Evolutionary conservation across 2,329 filamentous ascomycete species (phyloP).

Genomic region (Colletotrichum musicola): DNA sequence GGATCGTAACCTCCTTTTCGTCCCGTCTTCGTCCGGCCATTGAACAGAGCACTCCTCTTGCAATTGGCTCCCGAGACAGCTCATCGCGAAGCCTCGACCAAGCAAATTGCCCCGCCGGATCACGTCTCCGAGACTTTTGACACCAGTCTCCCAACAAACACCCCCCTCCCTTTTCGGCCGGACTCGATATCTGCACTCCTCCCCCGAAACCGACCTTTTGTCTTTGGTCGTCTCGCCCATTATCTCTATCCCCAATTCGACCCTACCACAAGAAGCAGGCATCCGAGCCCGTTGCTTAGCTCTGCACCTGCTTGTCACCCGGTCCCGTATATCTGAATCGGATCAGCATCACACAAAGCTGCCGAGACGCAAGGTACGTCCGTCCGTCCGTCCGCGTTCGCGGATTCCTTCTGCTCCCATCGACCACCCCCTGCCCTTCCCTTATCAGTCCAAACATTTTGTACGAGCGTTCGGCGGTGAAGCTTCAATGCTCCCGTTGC

Average conservation of each 20-base stretch:
- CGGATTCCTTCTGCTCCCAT: conserved; percentile 23
- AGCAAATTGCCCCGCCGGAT: conserved; percentile 32
- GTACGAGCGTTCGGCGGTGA: conserved; percentile 40
- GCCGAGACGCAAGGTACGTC: conserved; percentile 39
- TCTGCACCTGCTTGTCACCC: conserved; percentile 28
- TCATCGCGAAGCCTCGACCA: conserved; percentile 17
- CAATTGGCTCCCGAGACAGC: conserved; percentile 32
- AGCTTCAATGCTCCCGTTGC: conserved; percentile 32
- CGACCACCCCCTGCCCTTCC: conserved; percentile 26
- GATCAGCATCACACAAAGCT: conserved; percentile 38
- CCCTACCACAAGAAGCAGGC: conserved; percentile 26
- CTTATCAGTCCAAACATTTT: conserved; percentile 37
- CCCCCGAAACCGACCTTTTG: conserved; percentile 24
- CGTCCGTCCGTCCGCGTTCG: conserved; percentile 28
- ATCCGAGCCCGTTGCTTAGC: conserved; percentile 36
- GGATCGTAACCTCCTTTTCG: conserved; percentile 5
- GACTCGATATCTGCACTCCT: conserved; percentile 35
- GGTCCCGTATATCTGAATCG: conserved; percentile 38
- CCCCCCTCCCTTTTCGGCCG: conserved; percentile 7
- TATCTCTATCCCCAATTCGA: neutral
- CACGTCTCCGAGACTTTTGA: conserved; percentile 34
- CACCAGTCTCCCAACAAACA: conserved; percentile 23
- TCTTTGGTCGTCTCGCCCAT: conserved; percentile 21
- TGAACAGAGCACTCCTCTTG: conserved; percentile 6
- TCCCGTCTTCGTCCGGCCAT: conserved; percentile 28